These are phyloP conservation scores for Pyracantha coccinea DNA, from an alignment of 331 rosid species.

Conservation along the genomic window DNA sequence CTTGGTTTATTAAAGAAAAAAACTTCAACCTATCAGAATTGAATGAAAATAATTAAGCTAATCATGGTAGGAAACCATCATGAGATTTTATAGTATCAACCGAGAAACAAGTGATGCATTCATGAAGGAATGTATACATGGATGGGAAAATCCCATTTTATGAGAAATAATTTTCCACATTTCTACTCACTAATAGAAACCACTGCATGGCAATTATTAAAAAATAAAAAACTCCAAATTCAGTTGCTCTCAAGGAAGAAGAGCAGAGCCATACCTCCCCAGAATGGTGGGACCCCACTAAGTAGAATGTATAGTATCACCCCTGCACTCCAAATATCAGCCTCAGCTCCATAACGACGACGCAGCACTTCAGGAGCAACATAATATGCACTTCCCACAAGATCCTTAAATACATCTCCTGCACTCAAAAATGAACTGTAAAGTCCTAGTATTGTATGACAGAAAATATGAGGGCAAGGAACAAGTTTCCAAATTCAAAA, in stretches of 20 bases:
- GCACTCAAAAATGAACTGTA: constrained; percentile 14
- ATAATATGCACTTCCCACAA: constrained; percentile 94
- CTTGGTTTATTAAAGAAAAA: background rate
- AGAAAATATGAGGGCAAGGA: background rate
- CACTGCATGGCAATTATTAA: background rate
- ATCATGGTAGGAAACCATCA: background rate
- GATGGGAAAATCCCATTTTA: no score
- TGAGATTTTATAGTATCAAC: background rate
- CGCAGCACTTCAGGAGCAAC: constrained; percentile 95
- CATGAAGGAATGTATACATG: background rate
- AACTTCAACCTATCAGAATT: background rate
- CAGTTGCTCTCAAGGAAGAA: background rate
- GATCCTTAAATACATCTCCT: constrained; percentile 76
- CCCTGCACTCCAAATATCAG: constrained; percentile 96
- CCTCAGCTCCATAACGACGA: constrained; percentile 68
- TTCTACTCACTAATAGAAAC: background rate
- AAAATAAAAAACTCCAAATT: background rate
- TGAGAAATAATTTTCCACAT: no score
- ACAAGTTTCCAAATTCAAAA: background rate
- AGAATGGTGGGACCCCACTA: constrained; percentile 90
- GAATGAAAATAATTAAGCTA: background rate
- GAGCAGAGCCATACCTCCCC: constrained; percentile 69
- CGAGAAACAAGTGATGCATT: background rate
- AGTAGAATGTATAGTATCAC: constrained; percentile 86
- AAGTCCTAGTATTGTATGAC: background rate